Conservation (phyloP, 331 rosid genomes). For the Ulmus americana region DNA sequence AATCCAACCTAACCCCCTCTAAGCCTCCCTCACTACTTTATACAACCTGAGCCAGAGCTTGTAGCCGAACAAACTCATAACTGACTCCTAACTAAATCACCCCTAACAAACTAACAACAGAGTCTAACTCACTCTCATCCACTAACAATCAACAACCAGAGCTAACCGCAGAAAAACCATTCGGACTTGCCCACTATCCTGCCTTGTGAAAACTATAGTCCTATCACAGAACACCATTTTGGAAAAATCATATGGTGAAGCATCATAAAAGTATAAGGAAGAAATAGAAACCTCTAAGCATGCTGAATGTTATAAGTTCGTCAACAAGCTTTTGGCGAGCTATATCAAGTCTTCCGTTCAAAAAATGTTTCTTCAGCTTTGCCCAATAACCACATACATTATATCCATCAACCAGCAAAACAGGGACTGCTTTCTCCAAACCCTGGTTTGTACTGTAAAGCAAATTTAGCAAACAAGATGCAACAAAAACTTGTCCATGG, state of each 20-base stretch:
- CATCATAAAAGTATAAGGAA: background rate
- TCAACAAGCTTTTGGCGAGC: slow-evolving; percentile 84
- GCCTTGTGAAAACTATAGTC: too few species aligned
- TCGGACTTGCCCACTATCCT: too few species aligned
- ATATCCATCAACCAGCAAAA: slow-evolving; percentile 88
- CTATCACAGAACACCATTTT: background rate
- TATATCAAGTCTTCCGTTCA: slow-evolving; percentile 60
- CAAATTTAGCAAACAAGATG: slow-evolving; percentile 20
- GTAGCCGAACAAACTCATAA: too few species aligned
- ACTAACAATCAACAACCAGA: too few species aligned
- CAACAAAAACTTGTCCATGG: slow-evolving; percentile 11
- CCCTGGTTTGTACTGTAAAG: slow-evolving; percentile 69
- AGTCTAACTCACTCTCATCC: too few species aligned
- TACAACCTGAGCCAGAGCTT: too few species aligned
- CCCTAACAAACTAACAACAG: too few species aligned
- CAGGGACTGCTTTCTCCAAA: slow-evolving; percentile 57
- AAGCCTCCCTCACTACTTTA: too few species aligned
- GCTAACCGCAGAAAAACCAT: too few species aligned
- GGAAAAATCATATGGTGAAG: background rate
- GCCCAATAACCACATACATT: slow-evolving; percentile 92
- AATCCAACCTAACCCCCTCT: too few species aligned
- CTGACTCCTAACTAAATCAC: too few species aligned
- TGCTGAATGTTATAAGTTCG: slow-evolving; percentile 70
- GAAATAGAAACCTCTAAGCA: slow-evolving; percentile 58
- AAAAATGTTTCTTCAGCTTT: slow-evolving; percentile 76